Percentiles rank a stretch among this genome's conserved stretches.
phyloP scores from a whole-genome alignment of 73 alveolate species.

The Diophrys appendiculata region DNA sequence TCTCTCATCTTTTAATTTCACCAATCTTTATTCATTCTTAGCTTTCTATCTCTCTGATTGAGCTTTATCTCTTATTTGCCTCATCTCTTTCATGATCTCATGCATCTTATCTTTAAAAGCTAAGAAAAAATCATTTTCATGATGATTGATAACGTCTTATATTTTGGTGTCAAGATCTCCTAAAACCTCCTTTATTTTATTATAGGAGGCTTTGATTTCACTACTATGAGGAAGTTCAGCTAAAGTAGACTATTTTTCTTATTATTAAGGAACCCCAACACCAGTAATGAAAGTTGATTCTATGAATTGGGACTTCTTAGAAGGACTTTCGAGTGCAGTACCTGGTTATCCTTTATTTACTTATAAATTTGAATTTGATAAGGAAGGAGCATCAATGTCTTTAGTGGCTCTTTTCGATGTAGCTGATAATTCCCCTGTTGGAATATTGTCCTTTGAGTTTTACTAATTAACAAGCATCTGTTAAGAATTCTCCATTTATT shows the following conservation, averaged over 20 bases:
- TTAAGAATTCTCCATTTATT: too few relatives aligned
- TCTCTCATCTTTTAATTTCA: conserved; percentile 46
- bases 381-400: too few relatives aligned
- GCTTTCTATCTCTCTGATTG: conserved; percentile 34
- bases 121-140: conserved; percentile 57
- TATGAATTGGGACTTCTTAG: too few relatives aligned
- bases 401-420: too few relatives aligned
- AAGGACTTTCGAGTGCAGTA: too few relatives aligned
- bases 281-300: conserved; percentile 11
- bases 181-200: not conserved
- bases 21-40: conserved; percentile 41
- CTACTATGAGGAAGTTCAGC: conserved; percentile 4
- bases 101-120: conserved; percentile 60
- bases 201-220: conserved; percentile 4
- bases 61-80: conserved; percentile 53
- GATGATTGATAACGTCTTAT: conserved; percentile 45
- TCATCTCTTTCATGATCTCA: conserved; percentile 59
- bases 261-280: not conserved
- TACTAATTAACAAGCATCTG: too few relatives aligned
- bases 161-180: conserved; percentile 33
- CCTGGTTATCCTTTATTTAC: too few relatives aligned
- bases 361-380: too few relatives aligned
- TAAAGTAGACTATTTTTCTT: not conserved
- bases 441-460: too few relatives aligned
- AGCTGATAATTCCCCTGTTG: too few relatives aligned